Conservation (phyloP, 2,329 filamentous ascomycete genomes). For the Septoria linicola region DNA sequence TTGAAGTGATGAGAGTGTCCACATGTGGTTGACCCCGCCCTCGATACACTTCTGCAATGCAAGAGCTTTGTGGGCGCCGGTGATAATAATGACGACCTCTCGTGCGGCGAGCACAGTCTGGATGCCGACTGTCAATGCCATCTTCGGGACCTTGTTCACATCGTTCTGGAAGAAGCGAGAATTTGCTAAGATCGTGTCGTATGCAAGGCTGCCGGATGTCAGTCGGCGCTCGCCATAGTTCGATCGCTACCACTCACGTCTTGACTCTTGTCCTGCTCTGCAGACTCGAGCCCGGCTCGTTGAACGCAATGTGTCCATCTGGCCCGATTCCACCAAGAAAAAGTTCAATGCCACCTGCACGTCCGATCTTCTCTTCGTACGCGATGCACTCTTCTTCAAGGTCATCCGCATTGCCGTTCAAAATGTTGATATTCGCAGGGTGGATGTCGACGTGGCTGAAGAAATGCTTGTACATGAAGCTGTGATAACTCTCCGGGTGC, state of each 20-base stretch:
- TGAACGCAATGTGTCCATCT: constrained; percentile 87
- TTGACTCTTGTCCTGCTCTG: constrained; percentile 78
- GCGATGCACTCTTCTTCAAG: constrained; percentile 73
- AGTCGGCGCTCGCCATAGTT: neutral
- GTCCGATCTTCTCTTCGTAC: constrained; percentile 76
- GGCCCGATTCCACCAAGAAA: constrained; percentile 83
- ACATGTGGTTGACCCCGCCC: constrained; percentile 84
- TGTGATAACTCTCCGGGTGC: constrained; percentile 83
- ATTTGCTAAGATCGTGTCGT: constrained; percentile 83
- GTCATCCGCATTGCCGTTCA: constrained; percentile 75
- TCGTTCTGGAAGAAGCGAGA: constrained; percentile 80
- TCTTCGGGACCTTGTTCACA: constrained; percentile 69
- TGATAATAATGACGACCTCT: constrained; percentile 80
- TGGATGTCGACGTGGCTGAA: constrained; percentile 82
- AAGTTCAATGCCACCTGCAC: constrained; percentile 75
- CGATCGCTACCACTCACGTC: constrained; percentile 47
- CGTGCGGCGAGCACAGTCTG: constrained; percentile 76
- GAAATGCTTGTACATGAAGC: constrained; percentile 91
- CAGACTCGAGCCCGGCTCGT: constrained; percentile 79
- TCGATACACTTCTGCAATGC: constrained; percentile 80
- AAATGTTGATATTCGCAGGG: constrained; percentile 79
- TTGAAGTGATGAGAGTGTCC: constrained; percentile 79
- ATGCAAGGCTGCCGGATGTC: constrained; percentile 55
- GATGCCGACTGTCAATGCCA: constrained; percentile 81
- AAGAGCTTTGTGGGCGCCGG: constrained; percentile 76